Evolutionary conservation across 78 protist genomes (phyloP).

Genomic region (Dictyostelium brefeldianum): DNA sequence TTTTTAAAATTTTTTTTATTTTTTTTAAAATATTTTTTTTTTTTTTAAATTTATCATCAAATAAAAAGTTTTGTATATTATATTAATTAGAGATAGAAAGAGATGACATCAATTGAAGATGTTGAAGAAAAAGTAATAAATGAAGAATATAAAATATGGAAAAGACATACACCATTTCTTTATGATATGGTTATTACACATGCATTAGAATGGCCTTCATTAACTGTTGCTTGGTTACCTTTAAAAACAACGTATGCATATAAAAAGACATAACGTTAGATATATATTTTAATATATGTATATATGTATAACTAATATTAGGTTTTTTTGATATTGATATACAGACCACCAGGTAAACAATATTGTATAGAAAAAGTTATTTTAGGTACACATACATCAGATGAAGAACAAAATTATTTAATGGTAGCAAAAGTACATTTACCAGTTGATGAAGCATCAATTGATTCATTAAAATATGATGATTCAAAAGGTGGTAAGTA

Average conservation of each 20-base stretch:
- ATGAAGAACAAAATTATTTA: constrained; percentile 94
- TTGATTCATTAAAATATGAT: constrained; percentile 89
- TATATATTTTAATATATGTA: too few species aligned
- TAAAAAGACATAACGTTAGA: too few species aligned
- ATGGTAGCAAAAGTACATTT: constrained; percentile 92
- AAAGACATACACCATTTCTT: constrained; percentile 97
- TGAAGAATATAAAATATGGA: constrained; percentile 98
- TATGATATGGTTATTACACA: constrained; percentile 95
- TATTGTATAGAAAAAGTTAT: constrained; percentile 87
- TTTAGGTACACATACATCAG: constrained; percentile 98
- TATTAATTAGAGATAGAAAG: neutral
- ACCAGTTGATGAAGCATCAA: constrained; percentile 89
- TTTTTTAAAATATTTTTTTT: neutral
- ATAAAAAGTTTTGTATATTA: neutral
- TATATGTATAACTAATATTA: too few species aligned
- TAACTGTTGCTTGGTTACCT: constrained; percentile 95
- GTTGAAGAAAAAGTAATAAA: constrained; percentile 89
- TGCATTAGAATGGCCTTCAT: constrained; percentile 97
- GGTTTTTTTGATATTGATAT: neutral
- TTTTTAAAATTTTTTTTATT: neutral
- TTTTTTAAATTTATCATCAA: neutral
- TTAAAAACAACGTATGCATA: constrained; percentile 37
- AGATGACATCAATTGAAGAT: constrained; percentile 1
- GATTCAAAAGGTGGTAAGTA: constrained; percentile 84
- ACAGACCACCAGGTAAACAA: constrained; percentile 57